phyloP scores from a whole-genome alignment of 208 protist genomes.

The Crithidia fasciculata region DNA sequence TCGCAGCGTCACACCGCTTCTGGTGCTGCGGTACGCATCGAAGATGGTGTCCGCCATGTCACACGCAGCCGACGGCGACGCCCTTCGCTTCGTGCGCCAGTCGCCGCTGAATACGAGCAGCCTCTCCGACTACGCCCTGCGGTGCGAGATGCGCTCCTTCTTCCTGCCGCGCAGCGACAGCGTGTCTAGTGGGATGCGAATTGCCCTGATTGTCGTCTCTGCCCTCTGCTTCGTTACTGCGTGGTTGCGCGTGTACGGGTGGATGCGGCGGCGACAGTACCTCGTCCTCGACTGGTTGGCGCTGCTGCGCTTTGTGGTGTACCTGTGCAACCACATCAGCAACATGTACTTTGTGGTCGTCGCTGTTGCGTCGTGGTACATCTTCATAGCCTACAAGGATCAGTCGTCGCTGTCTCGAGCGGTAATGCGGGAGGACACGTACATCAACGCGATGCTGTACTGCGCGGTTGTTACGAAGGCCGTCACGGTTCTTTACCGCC shows the following conservation, averaged over 20 bases:
- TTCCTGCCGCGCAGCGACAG: conserved; percentile 41
- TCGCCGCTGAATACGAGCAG: conserved; percentile 25
- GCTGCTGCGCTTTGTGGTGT: conserved; percentile 69
- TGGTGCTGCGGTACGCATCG: conserved; percentile 66
- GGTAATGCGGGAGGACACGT: conserved; percentile 46
- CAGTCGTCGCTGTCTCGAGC: conserved; percentile 46
- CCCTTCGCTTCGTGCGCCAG: conserved; percentile 11
- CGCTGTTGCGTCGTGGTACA: conserved; percentile 67
- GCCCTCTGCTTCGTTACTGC: conserved; percentile 63
- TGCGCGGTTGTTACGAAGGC: conserved; percentile 54
- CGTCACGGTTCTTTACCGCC: conserved; percentile 65
- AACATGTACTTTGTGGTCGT: conserved; percentile 70
- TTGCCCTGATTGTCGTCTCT: conserved; percentile 63
- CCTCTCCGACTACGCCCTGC: conserved; percentile 22
- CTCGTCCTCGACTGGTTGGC: conserved; percentile 59
- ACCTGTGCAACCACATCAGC: conserved; percentile 75
- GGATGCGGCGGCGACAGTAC: conserved; percentile 83
- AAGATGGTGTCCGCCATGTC: conserved; percentile 35
- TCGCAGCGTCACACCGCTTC: conserved; percentile 35
- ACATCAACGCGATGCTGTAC: conserved; percentile 77
- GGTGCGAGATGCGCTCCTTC: conserved; percentile 32
- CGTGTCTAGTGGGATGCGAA: conserved; percentile 48
- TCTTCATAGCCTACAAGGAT: conserved; percentile 73
- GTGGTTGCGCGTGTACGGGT: conserved; percentile 78
- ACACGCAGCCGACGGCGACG: background rate